Conservation (phyloP, 2,329 filamentous ascomycete genomes). For the Xylariaceae sp. region DNA sequence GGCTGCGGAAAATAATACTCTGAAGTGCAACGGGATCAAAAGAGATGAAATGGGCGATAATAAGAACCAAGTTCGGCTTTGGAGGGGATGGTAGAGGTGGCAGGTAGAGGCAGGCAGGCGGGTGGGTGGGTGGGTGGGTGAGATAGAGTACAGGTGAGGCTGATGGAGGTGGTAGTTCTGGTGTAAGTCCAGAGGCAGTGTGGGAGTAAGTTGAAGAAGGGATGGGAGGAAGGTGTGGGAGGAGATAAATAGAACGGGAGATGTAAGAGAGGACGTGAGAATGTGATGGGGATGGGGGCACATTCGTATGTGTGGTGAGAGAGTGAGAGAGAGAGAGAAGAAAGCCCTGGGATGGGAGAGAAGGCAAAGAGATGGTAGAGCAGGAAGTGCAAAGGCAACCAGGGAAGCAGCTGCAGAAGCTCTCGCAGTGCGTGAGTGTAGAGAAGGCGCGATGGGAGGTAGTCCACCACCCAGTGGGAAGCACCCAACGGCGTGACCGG, state of each 20-base stretch:
- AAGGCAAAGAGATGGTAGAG: conserved; percentile 8
- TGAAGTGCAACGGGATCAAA: conserved; percentile 9
- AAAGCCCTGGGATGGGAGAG: conserved; percentile 20
- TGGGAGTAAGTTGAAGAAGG: neutral
- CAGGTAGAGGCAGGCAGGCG: neutral
- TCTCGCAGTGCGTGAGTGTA: neutral
- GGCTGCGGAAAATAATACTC: conserved; percentile 18
- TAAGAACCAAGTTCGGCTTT: neutral
- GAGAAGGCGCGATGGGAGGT: conserved; percentile 19
- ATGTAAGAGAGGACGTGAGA: conserved; percentile 25
- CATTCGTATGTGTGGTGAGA: conserved; percentile 27
- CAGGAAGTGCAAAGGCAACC: too few species aligned
- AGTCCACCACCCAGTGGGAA: conserved; percentile 18
- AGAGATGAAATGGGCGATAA: conserved; percentile 2
- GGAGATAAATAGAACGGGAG: conserved; percentile 18
- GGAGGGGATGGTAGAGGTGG: too few species aligned
- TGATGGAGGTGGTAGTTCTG: neutral
- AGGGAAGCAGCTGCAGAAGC: too few species aligned
- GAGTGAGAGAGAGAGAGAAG: conserved; percentile 23
- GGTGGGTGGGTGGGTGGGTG: neutral
- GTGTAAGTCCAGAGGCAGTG: conserved; percentile 12
- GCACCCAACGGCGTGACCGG: too few species aligned
- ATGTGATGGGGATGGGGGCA: conserved; percentile 24
- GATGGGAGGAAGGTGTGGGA: conserved; percentile 2
- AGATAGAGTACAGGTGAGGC: conserved; percentile 1